A percentile compares a stretch with the other conserved stretches of the same genome.
These are phyloP conservation scores for Aspergillus haitiensis DNA, from an alignment of 495 filamentous ascomycete species.

Conservation along the genomic window DNA sequence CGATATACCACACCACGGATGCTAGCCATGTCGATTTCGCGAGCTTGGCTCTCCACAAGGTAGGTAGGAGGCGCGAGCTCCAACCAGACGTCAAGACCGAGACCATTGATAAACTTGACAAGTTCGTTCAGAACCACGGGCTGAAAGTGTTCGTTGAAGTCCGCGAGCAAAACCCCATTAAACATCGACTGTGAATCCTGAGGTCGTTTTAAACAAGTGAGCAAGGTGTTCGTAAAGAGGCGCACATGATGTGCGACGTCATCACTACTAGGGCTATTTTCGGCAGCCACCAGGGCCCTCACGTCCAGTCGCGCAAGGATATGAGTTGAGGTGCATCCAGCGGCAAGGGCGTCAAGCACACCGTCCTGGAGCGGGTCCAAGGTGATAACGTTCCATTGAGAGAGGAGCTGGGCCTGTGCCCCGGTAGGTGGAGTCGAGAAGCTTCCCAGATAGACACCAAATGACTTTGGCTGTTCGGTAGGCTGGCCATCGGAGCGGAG, in stretches of 20 bases:
- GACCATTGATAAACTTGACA: slow-evolving; percentile 15
- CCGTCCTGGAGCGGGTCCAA: slow-evolving; percentile 42
- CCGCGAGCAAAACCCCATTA: slow-evolving; percentile 16
- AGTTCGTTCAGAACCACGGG: slow-evolving; percentile 21
- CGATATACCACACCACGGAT: slow-evolving; percentile 22
- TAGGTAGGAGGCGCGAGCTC: slow-evolving; percentile 17
- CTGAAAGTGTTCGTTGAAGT: slow-evolving; percentile 16
- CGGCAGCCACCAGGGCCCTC: slow-evolving; percentile 12
- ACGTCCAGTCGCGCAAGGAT: slow-evolving; percentile 33
- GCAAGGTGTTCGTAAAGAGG: neutral
- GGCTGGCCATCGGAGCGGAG: neutral
- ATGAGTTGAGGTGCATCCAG: slow-evolving; percentile 20
- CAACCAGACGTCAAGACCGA: slow-evolving; percentile 23
- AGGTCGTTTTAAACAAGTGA: slow-evolving; percentile 1
- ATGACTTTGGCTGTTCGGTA: slow-evolving; percentile 23
- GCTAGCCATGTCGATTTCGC: slow-evolving; percentile 21
- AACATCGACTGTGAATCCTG: slow-evolving; percentile 11
- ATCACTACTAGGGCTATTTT: slow-evolving; percentile 10
- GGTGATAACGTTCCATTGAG: slow-evolving; percentile 46
- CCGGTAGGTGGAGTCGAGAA: slow-evolving; percentile 36
- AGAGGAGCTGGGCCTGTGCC: slow-evolving; percentile 36
- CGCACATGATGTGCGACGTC: slow-evolving; percentile 12
- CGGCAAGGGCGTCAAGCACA: slow-evolving; percentile 37
- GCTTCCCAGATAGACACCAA: slow-evolving; percentile 48
- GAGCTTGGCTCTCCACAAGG: slow-evolving; percentile 12